phyloP scores from a whole-genome alignment of 2,329 filamentous ascomycete species.

The Ampelomyces quisqualis region DNA sequence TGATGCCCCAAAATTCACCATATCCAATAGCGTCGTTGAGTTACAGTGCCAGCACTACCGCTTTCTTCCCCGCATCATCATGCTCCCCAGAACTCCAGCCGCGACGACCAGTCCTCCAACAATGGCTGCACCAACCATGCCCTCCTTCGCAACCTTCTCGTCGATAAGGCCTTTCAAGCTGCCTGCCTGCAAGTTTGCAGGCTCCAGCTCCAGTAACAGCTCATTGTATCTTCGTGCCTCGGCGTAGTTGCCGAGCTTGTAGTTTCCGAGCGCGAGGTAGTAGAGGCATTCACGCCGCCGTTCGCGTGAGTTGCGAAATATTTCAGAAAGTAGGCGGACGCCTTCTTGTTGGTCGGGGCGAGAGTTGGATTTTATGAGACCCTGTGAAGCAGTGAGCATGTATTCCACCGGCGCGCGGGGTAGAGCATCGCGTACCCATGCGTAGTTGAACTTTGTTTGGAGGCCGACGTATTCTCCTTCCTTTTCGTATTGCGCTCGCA shows the following conservation, averaged over 20 bases:
- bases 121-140: constrained; percentile 90
- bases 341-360: constrained; percentile 91
- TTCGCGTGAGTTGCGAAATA: constrained; percentile 91
- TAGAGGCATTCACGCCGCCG: constrained; percentile 96
- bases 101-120: constrained; percentile 89
- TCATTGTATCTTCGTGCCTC: constrained; percentile 96
- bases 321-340: constrained; percentile 89
- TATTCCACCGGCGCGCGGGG: constrained; percentile 3
- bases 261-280: constrained; percentile 95
- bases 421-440: constrained; percentile 67
- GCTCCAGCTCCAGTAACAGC: constrained; percentile 84
- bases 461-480: constrained; percentile 96
- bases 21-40: neutral
- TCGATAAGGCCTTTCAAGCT: constrained; percentile 88
- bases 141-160: constrained; percentile 93
- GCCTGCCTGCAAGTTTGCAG: constrained; percentile 83
- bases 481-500: constrained; percentile 93
- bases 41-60: constrained; percentile 44
- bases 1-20: neutral
- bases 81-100: constrained; percentile 86
- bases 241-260: constrained; percentile 96
- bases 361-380: constrained; percentile 86
- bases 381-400: constrained; percentile 54
- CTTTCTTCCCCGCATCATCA: constrained; percentile 73
- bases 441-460: constrained; percentile 99